phyloP scores from a whole-genome alignment of 352 stramenopile species.

The Pythium sp. region DNA sequence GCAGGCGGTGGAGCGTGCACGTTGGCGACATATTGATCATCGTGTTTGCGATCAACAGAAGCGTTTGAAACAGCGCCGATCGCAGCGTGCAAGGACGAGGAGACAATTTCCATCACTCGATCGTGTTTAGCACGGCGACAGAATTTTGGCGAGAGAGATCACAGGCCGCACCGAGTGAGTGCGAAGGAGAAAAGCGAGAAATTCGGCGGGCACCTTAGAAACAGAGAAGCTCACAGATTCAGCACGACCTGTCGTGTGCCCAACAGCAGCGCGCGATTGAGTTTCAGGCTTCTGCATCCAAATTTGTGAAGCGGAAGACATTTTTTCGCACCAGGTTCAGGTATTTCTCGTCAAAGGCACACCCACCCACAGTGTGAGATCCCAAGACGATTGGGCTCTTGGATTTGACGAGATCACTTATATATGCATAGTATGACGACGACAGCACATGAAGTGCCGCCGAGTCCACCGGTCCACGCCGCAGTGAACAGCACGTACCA shows the following conservation, averaged over 20 bases:
- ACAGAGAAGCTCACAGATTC: neutral
- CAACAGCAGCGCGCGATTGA: neutral
- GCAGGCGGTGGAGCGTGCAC: too few species aligned
- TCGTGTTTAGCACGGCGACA: too few species aligned
- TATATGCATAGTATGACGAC: conserved; percentile 1
- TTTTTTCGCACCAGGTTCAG: neutral
- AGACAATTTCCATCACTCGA: too few species aligned
- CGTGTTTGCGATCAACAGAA: too few species aligned
- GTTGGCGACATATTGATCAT: too few species aligned
- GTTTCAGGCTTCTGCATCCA: neutral
- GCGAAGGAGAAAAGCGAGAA: neutral
- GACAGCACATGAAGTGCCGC: conserved; percentile 8
- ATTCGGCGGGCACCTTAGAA: neutral
- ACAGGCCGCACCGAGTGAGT: too few species aligned
- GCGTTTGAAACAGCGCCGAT: too few species aligned
- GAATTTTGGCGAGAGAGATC: too few species aligned
- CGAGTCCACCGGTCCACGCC: conserved; percentile 18
- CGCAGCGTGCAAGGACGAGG: too few species aligned
- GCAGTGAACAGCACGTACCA: conserved; percentile 32
- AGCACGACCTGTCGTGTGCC: neutral
- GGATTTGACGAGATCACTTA: neutral
- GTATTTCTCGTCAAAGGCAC: neutral
- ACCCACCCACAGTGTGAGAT: neutral
- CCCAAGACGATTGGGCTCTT: neutral
- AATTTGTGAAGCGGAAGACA: neutral